Evolutionary conservation across 331 rosid genomes (phyloP).

Genomic region (Acacia concinna): DNA sequence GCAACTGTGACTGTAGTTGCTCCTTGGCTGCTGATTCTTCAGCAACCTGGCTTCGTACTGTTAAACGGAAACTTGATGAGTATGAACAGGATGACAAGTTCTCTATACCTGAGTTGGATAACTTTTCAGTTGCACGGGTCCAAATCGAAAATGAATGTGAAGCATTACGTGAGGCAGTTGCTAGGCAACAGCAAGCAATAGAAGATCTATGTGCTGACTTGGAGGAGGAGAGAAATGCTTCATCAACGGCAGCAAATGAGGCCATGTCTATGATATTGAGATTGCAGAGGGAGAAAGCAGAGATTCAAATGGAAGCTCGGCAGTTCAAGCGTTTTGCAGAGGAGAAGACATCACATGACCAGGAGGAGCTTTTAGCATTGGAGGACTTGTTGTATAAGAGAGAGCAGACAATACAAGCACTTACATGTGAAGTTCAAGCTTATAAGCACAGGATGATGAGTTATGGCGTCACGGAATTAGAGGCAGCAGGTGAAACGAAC

Average conservation of each 20-base stretch:
- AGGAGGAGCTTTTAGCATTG: conserved; percentile 61
- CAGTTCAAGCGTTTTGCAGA: conserved; percentile 86
- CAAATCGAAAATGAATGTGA: conserved; percentile 68
- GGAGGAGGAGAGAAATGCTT: conserved; percentile 95
- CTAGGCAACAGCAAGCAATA: conserved; percentile 66
- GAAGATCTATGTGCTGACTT: conserved; percentile 71
- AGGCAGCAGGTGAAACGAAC: conserved; percentile 53
- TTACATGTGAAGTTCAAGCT: conserved; percentile 78
- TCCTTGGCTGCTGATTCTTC: conserved; percentile 39
- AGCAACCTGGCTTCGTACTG: conserved; percentile 55
- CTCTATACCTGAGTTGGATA: conserved; percentile 39
- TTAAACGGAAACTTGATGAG: conserved; percentile 61
- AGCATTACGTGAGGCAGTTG: conserved; percentile 64
- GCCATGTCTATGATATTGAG: conserved; percentile 97
- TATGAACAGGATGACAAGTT: conserved; percentile 40
- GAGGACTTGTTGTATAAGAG: conserved; percentile 85
- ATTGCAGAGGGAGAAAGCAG: conserved; percentile 98
- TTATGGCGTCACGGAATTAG: conserved; percentile 69
- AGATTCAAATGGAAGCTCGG: conserved; percentile 89
- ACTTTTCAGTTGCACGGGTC: conserved; percentile 52
- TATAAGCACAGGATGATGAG: conserved; percentile 94
- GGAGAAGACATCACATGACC: conserved; percentile 81
- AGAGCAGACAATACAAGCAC: conserved; percentile 76
- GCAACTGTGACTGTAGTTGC: conserved; percentile 60
- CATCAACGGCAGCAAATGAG: conserved; percentile 91